Evolutionary conservation across 2,329 filamentous ascomycete species (phyloP).

Genomic region (Fusarium domesticum): DNA sequence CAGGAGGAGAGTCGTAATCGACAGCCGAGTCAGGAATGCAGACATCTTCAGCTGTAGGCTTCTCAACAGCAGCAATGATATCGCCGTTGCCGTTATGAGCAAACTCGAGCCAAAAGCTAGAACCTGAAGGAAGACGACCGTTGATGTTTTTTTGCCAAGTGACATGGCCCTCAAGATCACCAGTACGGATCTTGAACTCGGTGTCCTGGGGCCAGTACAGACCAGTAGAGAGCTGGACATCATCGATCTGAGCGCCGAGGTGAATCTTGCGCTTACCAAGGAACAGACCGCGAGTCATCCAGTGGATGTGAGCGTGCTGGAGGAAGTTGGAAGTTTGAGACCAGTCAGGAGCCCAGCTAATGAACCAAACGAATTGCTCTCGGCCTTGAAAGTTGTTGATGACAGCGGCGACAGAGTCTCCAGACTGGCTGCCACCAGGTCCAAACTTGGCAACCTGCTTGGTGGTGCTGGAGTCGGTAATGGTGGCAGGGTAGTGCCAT

Average conservation of each 20-base stretch:
- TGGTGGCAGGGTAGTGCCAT: conserved; percentile 15
- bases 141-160: conserved; percentile 16
- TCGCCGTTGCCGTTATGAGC: conserved; percentile 20
- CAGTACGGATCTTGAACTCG: conserved; percentile 16
- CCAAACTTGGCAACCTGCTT: conserved; percentile 18
- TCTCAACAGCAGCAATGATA: conserved; percentile 6
- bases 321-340: conserved; percentile 16
- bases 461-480: conserved; percentile 8
- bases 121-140: conserved; percentile 12
- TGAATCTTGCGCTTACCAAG: conserved; percentile 19
- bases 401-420: conserved; percentile 15
- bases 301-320: conserved; percentile 17
- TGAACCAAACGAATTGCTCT: conserved; percentile 21
- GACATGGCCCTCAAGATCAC: conserved; percentile 13
- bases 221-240: conserved; percentile 13
- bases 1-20: conserved; percentile 6
- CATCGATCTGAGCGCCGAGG: conserved; percentile 13
- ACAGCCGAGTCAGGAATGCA: conserved; percentile 6
- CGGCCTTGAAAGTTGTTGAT: conserved; percentile 18
- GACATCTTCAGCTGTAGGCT: background rate
- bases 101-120: conserved; percentile 14
- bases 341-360: conserved; percentile 17
- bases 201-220: conserved; percentile 13
- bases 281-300: conserved; percentile 20
- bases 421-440: conserved; percentile 4